These are phyloP conservation scores for Pseudoneurospora amorphoporcata DNA, from an alignment of 495 filamentous ascomycete species.

Conservation along the genomic window DNA sequence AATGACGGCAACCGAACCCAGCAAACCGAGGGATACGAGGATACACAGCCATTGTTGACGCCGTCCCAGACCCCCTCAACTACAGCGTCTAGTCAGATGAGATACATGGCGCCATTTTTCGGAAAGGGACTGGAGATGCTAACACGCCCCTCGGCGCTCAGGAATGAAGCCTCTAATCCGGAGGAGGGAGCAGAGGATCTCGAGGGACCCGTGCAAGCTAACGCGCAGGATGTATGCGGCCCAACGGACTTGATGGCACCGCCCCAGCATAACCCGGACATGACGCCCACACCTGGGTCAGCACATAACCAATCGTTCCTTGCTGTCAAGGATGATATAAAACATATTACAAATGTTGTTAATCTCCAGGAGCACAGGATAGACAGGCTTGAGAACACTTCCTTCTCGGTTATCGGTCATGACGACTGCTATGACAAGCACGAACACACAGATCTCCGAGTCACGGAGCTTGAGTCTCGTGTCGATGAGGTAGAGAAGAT, in stretches of 20 bases:
- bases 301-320: conserved; percentile 5
- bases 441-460: conserved; percentile 45
- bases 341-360: conserved; percentile 31
- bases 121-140: conserved; percentile 39
- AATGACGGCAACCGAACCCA: conserved; percentile 30
- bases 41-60: conserved; percentile 33
- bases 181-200: conserved; percentile 11
- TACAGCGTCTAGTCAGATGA: conserved; percentile 33
- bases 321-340: conserved; percentile 12
- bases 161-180: conserved; percentile 19
- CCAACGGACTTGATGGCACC: not conserved
- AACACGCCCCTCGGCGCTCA: conserved; percentile 23
- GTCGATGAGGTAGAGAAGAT: conserved; percentile 50
- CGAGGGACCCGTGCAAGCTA: conserved; percentile 11
- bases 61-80: conserved; percentile 36
- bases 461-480: conserved; percentile 52
- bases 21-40: conserved; percentile 10
- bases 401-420: conserved; percentile 43
- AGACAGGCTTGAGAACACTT: conserved; percentile 49
- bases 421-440: conserved; percentile 51
- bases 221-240: not conserved
- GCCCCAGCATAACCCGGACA: not conserved
- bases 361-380: conserved; percentile 44
- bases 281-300: conserved; percentile 3
- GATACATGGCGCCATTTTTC: conserved; percentile 38